Base-by-base conservation (phyloP, 176 grass and related monocot species). In the Musa troglodytarum region DNA sequence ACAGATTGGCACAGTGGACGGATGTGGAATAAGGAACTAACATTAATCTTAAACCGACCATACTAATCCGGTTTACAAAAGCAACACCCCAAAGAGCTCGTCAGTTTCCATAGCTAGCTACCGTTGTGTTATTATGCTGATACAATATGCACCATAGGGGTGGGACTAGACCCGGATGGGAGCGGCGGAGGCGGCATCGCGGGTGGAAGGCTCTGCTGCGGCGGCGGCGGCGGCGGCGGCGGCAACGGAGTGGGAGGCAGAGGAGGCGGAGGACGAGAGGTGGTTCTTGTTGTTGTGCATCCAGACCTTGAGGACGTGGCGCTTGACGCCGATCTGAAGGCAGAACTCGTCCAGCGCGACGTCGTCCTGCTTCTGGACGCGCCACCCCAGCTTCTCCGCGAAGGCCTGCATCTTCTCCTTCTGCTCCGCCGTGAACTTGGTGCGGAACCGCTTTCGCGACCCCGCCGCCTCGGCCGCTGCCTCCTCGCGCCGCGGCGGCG, bases 291-390 rank as follows among this genome's bases (percentile, higher is more conserved):
- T 94, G 83, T 94, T 94, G 77, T 94, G 91, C 91, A 94, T 94
- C 91, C 91, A 94, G 54, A 94, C 91, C 83, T 94, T 94, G 26
- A 94, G 87, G 28, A 96, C 92, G 52, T 92, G 92, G 63, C 92
- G 86, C 84, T 87, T 86, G 50, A 96, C 86, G 76, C 84, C 26
- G 57, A 61, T 61, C 57, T 61, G 57, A 8, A 61, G 57, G 57
- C 57, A 61, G 57, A 61, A 61, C 57, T 61, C 57, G 7, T 61
- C 57, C 14, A 61, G 19, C 57, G 57, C 19, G 19, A 61, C 57
- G 57, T 61, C 57, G 57, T 61, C 57, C 57, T 61, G 57, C 57
- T 61, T 61, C 17, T 15, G 57, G 57, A 61, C 16, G 57, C 57
- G 57, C 57, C 57, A 61, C 16, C 57, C 57, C 16, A 61, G 67